Percentiles rank a stretch among this genome's conserved stretches.
Conservation (phyloP, 768 basidiomycete genomes). For the Lactarius pseudohatsudake region DNA sequence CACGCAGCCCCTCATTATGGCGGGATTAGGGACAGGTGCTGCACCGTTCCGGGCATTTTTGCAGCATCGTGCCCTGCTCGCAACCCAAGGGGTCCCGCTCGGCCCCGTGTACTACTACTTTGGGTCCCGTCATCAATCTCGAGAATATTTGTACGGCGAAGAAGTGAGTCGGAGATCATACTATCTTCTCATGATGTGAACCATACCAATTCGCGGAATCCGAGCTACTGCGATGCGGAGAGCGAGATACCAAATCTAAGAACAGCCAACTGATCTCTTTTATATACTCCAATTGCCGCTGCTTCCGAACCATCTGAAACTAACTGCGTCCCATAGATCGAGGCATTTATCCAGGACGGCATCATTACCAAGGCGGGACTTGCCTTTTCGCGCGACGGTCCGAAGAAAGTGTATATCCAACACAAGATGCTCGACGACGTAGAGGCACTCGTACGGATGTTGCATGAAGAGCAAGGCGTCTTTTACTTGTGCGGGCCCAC, state of each 20-base stretch:
- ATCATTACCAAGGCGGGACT: conserved; percentile 88
- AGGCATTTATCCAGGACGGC: conserved; percentile 84
- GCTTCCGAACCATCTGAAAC: conserved; percentile 5
- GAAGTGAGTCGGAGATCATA: conserved; percentile 39
- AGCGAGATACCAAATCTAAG: conserved; percentile 23
- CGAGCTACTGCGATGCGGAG: conserved; percentile 27
- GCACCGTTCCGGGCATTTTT: conserved; percentile 99
- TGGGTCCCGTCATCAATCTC: conserved; percentile 91
- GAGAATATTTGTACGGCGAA: conserved; percentile 96
- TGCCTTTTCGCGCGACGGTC: conserved; percentile 94
- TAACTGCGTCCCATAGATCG: conserved; percentile 46
- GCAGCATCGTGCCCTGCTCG: conserved; percentile 88
- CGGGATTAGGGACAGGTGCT: conserved; percentile 96
- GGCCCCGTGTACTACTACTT: conserved; percentile 99
- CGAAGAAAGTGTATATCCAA: conserved; percentile 96
- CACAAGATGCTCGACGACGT: conserved; percentile 97
- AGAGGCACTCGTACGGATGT: conserved; percentile 67
- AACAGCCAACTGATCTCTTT: conserved; percentile 28
- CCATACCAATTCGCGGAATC: conserved; percentile 16
- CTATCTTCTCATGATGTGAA: conserved; percentile 25
- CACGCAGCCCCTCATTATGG: conserved; percentile 94
- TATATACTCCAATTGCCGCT: background rate
- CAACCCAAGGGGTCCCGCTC: conserved; percentile 70
- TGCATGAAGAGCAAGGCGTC: conserved; percentile 70
- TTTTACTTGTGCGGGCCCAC: conserved; percentile 99